Conservation (phyloP, 2,329 filamentous ascomycete species). For the Torrubiellomyces zombiae region DNA sequence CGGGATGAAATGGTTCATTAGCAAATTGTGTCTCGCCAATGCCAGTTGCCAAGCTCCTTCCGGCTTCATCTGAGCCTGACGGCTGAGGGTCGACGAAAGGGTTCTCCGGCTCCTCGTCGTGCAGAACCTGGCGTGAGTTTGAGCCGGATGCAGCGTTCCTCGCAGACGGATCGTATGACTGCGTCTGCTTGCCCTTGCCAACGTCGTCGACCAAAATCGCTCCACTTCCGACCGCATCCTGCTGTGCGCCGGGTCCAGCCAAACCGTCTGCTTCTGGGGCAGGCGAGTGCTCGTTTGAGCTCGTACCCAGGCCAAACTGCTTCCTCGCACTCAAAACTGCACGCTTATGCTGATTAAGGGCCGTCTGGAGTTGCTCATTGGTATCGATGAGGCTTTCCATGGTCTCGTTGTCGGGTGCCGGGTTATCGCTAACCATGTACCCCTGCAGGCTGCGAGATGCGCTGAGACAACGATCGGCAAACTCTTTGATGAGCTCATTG, state of each 20-base stretch:
- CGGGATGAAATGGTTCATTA: conserved; percentile 22
- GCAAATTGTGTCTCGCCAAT: conserved; percentile 11
- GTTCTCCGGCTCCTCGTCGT: conserved; percentile 16
- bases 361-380: conserved; percentile 75
- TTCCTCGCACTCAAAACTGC: conserved; percentile 51
- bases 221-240: conserved; percentile 1
- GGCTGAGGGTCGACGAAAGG: conserved; percentile 16
- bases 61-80: conserved; percentile 2
- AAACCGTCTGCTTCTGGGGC: conserved; percentile 12
- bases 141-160: conserved; percentile 7
- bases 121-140: conserved; percentile 9
- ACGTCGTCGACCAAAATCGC: conserved; percentile 4
- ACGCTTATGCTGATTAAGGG: conserved; percentile 71
- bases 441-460: conserved; percentile 69
- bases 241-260: no score
- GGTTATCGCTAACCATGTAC: conserved; percentile 69
- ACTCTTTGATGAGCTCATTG: conserved; percentile 88
- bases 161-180: conserved; percentile 10
- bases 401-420: conserved; percentile 78
- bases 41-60: conserved; percentile 6
- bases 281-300: conserved; percentile 12
- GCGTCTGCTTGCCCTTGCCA: conserved; percentile 19
- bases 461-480: conserved; percentile 67
- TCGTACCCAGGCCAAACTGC: conserved; percentile 24
- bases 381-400: conserved; percentile 88